phyloP scores from a whole-genome alignment of 805 yeast genomes.

The Ogataea populi-albae region DNA sequence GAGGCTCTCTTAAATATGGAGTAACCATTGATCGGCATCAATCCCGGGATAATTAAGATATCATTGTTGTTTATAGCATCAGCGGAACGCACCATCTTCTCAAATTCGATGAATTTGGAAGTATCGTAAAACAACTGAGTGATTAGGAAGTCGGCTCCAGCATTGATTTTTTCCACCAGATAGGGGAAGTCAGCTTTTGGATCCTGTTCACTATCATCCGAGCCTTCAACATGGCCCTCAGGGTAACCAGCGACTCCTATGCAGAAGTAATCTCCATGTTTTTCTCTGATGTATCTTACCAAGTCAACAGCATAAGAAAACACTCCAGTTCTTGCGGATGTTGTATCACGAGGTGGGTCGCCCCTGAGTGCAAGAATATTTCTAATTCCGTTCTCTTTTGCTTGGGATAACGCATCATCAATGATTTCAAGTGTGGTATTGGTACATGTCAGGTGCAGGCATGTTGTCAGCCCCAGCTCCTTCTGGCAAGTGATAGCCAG shows the following conservation, averaged over 20 bases:
- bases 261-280: constrained; percentile 80
- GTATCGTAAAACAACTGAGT: constrained; percentile 91
- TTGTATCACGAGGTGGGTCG: constrained; percentile 79
- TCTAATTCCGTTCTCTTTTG: constrained; percentile 73
- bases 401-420: constrained; percentile 72
- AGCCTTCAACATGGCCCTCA: constrained; percentile 93
- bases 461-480: constrained; percentile 80
- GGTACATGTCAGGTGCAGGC: constrained; percentile 94
- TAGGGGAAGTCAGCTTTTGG: constrained; percentile 70
- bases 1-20: constrained; percentile 82
- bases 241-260: constrained; percentile 98
- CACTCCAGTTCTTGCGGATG: constrained; percentile 49
- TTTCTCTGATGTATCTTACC: constrained; percentile 68
- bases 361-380: constrained; percentile 93
- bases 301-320: constrained; percentile 83
- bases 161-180: constrained; percentile 78
- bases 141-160: constrained; percentile 93
- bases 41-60: constrained; percentile 75
- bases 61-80: constrained; percentile 36
- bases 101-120: constrained; percentile 69
- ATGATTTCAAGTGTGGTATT: constrained; percentile 76
- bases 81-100: constrained; percentile 42
- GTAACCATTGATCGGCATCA: constrained; percentile 88
- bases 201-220: constrained; percentile 63
- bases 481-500: constrained; percentile 74